These are phyloP conservation scores for Lathyrus aphaca DNA, from an alignment of 306 rosid genomes.

Conservation along the genomic window DNA sequence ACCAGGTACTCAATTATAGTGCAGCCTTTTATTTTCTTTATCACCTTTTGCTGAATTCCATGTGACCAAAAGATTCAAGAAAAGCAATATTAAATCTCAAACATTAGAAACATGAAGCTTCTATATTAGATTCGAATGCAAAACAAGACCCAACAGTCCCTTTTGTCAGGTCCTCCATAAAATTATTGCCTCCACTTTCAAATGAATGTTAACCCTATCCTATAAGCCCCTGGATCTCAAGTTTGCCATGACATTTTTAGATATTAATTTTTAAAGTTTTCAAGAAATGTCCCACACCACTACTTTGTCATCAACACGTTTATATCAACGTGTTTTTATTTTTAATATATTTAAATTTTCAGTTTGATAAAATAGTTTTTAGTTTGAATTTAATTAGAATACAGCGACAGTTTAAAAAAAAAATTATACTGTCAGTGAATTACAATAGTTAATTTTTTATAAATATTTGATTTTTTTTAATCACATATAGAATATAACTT, in stretches of 20 bases:
- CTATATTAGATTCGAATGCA: background rate
- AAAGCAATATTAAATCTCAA: background rate
- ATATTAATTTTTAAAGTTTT: background rate
- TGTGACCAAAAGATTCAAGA: background rate
- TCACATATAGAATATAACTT: too few relatives aligned
- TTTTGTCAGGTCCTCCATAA: too few relatives aligned
- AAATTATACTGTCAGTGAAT: too few relatives aligned
- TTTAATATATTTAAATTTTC: too few relatives aligned
- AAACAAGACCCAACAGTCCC: background rate
- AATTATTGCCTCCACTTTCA: background rate
- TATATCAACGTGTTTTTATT: too few relatives aligned
- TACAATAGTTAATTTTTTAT: too few relatives aligned
- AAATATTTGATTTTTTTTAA: too few relatives aligned
- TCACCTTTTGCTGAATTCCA: constrained; percentile 26
- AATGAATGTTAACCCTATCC: background rate
- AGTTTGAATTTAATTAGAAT: too few relatives aligned
- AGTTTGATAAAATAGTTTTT: too few relatives aligned
- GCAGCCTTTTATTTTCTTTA: constrained; percentile 5
- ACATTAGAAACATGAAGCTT: constrained; percentile 28
- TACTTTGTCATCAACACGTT: too few relatives aligned
- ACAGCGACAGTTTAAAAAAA: too few relatives aligned
- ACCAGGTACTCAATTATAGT: constrained; percentile 1
- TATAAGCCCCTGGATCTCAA: background rate
- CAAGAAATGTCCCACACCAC: background rate
- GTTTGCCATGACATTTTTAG: background rate